Percentiles rank a stretch among this genome's conserved stretches.
These are phyloP conservation scores for Pseudodiploospora longispora DNA, from an alignment of 2,329 filamentous ascomycete genomes.

Conservation along the genomic window DNA sequence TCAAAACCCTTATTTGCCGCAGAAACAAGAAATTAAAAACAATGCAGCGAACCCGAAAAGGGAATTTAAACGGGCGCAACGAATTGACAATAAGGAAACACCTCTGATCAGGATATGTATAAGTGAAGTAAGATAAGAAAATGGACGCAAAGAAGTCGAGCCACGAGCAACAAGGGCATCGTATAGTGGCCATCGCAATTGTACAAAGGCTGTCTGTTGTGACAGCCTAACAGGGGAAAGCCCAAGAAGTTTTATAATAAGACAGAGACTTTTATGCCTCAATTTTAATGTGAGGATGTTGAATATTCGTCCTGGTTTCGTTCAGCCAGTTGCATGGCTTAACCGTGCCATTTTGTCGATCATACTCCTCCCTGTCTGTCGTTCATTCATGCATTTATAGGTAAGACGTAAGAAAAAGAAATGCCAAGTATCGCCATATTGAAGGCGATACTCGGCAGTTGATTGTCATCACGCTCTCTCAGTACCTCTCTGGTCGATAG, in stretches of 20 bases:
- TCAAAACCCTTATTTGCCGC: neutral
- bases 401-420: constrained; percentile 4
- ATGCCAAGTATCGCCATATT: neutral
- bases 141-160: constrained; percentile 2
- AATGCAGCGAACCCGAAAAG: neutral
- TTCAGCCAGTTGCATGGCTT: constrained; percentile 1
- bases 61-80: neutral
- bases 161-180: constrained; percentile 10
- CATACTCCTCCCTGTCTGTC: constrained; percentile 8
- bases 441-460: neutral
- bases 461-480: constrained; percentile 3
- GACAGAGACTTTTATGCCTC: constrained; percentile 10
- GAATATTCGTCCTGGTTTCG: constrained; percentile 1
- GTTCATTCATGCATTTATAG: constrained; percentile 10
- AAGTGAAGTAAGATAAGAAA: neutral
- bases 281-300: constrained; percentile 2
- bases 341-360: neutral
- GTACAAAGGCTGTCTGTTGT: constrained; percentile 7
- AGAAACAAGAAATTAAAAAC: neutral
- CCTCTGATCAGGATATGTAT: constrained; percentile 1
- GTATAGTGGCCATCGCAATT: constrained; percentile 5
- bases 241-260: constrained; percentile 10
- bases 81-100: constrained; percentile 4
- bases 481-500: constrained; percentile 35
- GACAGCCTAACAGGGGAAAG: constrained; percentile 3